Conservation (phyloP, 345 rosid genomes). For the Pistacia atlantica region DNA sequence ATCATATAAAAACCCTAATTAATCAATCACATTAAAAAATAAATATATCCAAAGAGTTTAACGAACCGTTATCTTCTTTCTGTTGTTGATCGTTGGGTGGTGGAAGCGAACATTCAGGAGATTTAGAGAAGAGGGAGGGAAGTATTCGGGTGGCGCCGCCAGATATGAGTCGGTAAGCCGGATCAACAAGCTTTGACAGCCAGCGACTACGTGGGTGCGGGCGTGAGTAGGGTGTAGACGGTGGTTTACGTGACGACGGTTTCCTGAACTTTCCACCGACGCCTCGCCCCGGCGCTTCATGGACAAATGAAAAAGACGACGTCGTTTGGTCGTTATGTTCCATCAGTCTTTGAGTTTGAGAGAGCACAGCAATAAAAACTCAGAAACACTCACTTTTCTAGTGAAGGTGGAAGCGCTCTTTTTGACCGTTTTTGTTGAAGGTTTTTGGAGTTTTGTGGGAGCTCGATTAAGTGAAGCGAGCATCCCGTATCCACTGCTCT, state of each 20-base stretch:
- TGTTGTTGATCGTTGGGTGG: conserved; percentile 24
- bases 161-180: conserved; percentile 69
- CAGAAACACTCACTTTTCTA: not conserved
- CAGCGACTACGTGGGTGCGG: conserved; percentile 58
- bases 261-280: conserved; percentile 70
- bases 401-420: not conserved
- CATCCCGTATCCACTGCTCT: too few relatives aligned
- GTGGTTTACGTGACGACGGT: conserved; percentile 39
- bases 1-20: conserved; percentile 26
- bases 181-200: conserved; percentile 77
- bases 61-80: conserved; percentile 44
- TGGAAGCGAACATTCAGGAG: conserved; percentile 40
- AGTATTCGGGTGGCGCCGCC: conserved; percentile 68
- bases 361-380: not conserved
- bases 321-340: conserved; percentile 33
- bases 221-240: conserved; percentile 63
- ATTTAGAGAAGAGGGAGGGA: conserved; percentile 63
- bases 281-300: conserved; percentile 31
- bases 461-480: not conserved
- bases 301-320: conserved; percentile 24
- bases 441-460: not conserved
- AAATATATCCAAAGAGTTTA: not conserved
- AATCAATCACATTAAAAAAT: conserved; percentile 12
- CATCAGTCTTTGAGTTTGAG: conserved; percentile 19
- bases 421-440: not conserved